phyloP scores from a whole-genome alignment of 108 stramenopile genomes.

The Fragilaria crotonensis region DNA sequence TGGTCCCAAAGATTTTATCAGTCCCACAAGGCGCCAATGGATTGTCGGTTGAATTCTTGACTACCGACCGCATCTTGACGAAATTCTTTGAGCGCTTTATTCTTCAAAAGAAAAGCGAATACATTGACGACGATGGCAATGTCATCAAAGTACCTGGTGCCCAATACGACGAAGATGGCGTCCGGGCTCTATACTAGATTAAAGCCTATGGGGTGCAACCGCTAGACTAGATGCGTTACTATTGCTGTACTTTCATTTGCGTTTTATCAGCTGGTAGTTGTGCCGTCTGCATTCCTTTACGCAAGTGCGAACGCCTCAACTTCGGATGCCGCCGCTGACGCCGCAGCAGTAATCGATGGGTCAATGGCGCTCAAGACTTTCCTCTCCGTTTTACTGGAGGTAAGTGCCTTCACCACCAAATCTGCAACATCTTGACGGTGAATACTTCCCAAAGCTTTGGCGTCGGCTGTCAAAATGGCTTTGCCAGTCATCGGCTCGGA shows the following conservation, averaged over 20 bases:
- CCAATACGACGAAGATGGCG: conserved; percentile 80
- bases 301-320: neutral
- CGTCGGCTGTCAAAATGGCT: conserved; percentile 86
- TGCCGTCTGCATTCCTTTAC: too few relatives aligned
- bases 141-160: conserved; percentile 81
- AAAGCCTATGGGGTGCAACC: too few relatives aligned
- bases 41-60: conserved; percentile 79
- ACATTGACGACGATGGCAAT: conserved; percentile 91
- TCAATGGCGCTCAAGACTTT: conserved; percentile 71
- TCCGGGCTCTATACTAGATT: conserved; percentile 75
- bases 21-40: conserved; percentile 47
- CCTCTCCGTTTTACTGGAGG: conserved; percentile 53
- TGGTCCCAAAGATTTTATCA: conserved; percentile 85
- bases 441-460: conserved; percentile 80
- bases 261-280: too few relatives aligned
- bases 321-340: neutral
- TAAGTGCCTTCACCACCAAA: conserved; percentile 57
- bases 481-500: conserved; percentile 68
- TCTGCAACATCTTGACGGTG: conserved; percentile 87
- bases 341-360: conserved; percentile 45
- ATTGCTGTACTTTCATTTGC: too few relatives aligned
- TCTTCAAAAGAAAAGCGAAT: conserved; percentile 81
- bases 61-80: conserved; percentile 76
- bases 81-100: conserved; percentile 88
- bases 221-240: too few relatives aligned